Evolutionary conservation across 2,329 filamentous ascomycete species (phyloP).

Genomic region (Penicillium decumbens): DNA sequence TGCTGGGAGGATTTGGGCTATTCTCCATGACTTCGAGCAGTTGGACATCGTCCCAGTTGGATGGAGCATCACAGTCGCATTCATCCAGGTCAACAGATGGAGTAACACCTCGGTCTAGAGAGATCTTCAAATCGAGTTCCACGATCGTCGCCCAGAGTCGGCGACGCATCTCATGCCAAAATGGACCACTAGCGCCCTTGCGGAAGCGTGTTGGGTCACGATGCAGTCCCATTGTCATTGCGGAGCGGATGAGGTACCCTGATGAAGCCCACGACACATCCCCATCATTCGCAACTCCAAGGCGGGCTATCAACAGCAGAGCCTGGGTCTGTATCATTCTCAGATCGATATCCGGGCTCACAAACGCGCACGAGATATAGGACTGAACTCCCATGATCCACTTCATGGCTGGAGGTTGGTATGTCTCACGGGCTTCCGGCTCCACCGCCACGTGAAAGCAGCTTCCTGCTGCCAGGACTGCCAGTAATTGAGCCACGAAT

Average conservation of each 20-base stretch:
- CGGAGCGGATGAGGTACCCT: conserved; percentile 39
- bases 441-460: conserved; percentile 38
- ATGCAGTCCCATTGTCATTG: conserved; percentile 43
- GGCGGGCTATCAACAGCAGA: conserved; percentile 33
- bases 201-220: conserved; percentile 35
- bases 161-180: conserved; percentile 44
- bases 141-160: conserved; percentile 45
- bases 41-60: conserved; percentile 38
- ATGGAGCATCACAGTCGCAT: conserved; percentile 36
- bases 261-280: conserved; percentile 36
- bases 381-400: conserved; percentile 37
- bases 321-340: conserved; percentile 33
- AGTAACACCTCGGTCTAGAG: conserved; percentile 33
- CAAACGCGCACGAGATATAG: conserved; percentile 31
- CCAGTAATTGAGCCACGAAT: conserved; percentile 47
- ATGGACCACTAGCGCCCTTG: conserved; percentile 30
- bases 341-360: conserved; percentile 30
- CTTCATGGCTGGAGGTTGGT: conserved; percentile 48
- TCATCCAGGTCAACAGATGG: conserved; percentile 34
- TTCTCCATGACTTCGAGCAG: conserved; percentile 27
- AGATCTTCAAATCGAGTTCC: conserved; percentile 40
- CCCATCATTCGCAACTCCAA: conserved; percentile 28
- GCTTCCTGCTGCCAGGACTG: conserved; percentile 40
- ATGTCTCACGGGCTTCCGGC: conserved; percentile 19
- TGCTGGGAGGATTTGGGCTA: conserved; percentile 17